phyloP scores from a whole-genome alignment of 2,329 filamentous ascomycete genomes.

The Paecilomyces niveus region DNA sequence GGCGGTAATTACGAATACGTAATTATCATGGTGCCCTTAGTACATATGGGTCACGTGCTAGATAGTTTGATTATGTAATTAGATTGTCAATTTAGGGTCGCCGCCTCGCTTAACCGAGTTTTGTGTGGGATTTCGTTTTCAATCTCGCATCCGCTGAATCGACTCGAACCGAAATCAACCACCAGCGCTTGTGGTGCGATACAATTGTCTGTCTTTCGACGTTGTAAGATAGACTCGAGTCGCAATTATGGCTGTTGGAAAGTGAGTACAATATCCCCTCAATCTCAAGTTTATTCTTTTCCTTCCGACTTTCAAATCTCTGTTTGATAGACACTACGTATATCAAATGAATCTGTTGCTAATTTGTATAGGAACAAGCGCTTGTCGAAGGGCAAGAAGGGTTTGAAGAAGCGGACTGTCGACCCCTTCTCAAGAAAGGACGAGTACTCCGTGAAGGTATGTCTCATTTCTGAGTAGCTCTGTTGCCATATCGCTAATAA shows the following conservation, averaged over 20 bases:
- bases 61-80: slow-evolving; percentile 20
- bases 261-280: slow-evolving; percentile 48
- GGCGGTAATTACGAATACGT: background rate
- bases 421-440: slow-evolving; percentile 99
- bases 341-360: background rate
- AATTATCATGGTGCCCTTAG: background rate
- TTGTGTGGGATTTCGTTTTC: slow-evolving; percentile 39
- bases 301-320: background rate
- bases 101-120: slow-evolving; percentile 38
- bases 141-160: slow-evolving; percentile 26
- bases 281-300: background rate
- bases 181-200: slow-evolving; percentile 33
- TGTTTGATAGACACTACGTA: background rate
- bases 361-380: slow-evolving; percentile 79
- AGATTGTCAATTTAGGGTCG: slow-evolving; percentile 20
- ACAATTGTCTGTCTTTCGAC: slow-evolving; percentile 35
- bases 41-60: slow-evolving; percentile 1
- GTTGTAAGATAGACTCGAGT: slow-evolving; percentile 41
- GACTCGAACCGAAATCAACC: slow-evolving; percentile 29
- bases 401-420: slow-evolving; percentile 97
- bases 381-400: slow-evolving; percentile 99
- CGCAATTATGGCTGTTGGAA: slow-evolving; percentile 78
- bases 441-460: slow-evolving; percentile 95
- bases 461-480: slow-evolving; percentile 12
- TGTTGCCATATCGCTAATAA: slow-evolving; percentile 10